Evolutionary conservation across 2,329 filamentous ascomycete species (phyloP), one percentile per base, ranked within the genome.

Genomic region (Talaromyces sp.): DNA sequence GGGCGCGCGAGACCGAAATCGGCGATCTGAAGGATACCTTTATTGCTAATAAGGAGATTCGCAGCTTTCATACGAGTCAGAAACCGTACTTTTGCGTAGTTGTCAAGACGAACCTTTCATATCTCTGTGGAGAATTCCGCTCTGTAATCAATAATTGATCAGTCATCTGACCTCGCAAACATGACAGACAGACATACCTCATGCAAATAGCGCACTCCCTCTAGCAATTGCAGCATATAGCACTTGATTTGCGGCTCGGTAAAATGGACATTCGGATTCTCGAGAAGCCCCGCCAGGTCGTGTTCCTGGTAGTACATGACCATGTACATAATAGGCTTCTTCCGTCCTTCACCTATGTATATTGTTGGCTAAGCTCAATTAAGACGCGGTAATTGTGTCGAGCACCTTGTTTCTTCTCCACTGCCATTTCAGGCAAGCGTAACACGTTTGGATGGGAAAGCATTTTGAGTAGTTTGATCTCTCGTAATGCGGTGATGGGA

Each of bases 291-390:
- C 8, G 94, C 96, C n/a, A 99, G 85, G 79, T 99, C 95, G 79
- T 99, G 95, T 72, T 98, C 93, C 93, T 98, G 97, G 78, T 99
- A 99, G 6, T 94, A 95, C 53, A 90, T 97, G 61, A 96, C 94
- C 95, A 99, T 99, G 80, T 98, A 98, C 84, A 99, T 93, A 71
- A 93, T 93, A 73, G 77, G 84, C 79, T 81, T 86, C 78, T 91
- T 93, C 70, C 89, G 86, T 78, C 92, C 91, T 75, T 94, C 91
- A 71, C 86, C 88, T 89, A 72, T 64, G 25, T 25, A 49, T 25
- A 40, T 31, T 63, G 68, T 75, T 53, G 76, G 70, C 53, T 36
- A 29, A 40, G 45, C 36, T 31, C 51, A 34, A 49, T 43, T 63
- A 17, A 53, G 49, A 40, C 54, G 60, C 62, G 58, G 27, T 11